phyloP scores from a whole-genome alignment of 2,329 filamentous ascomycete species.

The Claviceps pazoutovae region DNA sequence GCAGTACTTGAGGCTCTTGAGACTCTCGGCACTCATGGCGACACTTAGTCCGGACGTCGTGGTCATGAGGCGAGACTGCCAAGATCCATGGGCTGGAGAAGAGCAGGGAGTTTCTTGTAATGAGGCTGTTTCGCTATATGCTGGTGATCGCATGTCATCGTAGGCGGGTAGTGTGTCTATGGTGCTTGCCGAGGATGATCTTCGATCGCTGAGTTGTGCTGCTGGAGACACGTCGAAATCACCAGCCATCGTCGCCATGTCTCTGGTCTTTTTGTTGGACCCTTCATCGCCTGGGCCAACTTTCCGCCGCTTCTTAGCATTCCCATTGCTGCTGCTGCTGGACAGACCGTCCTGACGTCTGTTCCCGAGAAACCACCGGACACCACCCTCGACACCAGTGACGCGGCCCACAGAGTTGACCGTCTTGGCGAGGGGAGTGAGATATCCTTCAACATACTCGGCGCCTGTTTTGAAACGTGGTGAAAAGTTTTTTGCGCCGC shows the following conservation, averaged over 20 bases:
- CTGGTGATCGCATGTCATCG: constrained; percentile 62
- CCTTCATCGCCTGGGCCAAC: constrained; percentile 28
- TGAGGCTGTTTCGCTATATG: constrained; percentile 48
- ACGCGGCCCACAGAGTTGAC: constrained; percentile 71
- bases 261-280: constrained; percentile 9
- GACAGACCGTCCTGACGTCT: constrained; percentile 33
- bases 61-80: constrained; percentile 76
- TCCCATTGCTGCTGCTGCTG: constrained; percentile 24
- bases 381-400: constrained; percentile 76
- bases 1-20: constrained; percentile 74
- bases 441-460: constrained; percentile 78
- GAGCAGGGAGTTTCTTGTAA: constrained; percentile 15
- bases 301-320: constrained; percentile 45
- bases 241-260: background rate
- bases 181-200: constrained; percentile 51
- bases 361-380: constrained; percentile 67
- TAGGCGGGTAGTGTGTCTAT: constrained; percentile 72
- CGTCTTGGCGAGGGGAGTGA: constrained; percentile 75
- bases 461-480: constrained; percentile 80
- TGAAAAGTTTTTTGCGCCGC: constrained; percentile 77
- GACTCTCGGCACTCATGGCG: constrained; percentile 78
- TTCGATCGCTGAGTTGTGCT: constrained; percentile 27
- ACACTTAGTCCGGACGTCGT: constrained; percentile 83
- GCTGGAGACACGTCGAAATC: constrained; percentile 15
- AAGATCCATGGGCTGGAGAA: constrained; percentile 28